Evolutionary conservation across 2,329 filamentous ascomycete species (phyloP).

Genomic region (Epichloe elymi): DNA sequence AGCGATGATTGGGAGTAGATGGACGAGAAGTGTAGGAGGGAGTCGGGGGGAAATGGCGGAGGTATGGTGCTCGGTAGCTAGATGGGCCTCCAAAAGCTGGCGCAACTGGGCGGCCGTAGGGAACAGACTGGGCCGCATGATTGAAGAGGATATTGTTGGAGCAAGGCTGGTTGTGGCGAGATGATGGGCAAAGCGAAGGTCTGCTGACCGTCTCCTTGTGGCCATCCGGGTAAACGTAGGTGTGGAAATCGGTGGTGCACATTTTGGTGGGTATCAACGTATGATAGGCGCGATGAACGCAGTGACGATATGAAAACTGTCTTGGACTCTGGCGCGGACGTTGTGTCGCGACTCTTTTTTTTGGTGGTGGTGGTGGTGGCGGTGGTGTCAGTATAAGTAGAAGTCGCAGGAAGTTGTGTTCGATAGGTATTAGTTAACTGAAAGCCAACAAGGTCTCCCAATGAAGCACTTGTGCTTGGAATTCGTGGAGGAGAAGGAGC

Average conservation of each 20-base stretch:
- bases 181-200: slow-evolving; percentile 24
- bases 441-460: too few species aligned
- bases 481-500: neutral
- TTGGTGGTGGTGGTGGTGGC: neutral
- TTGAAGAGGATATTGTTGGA: slow-evolving; percentile 25
- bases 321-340: neutral
- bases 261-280: slow-evolving; percentile 22
- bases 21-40: slow-evolving; percentile 22
- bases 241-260: slow-evolving; percentile 36
- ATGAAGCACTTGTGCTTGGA: neutral
- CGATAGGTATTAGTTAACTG: too few species aligned
- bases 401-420: too few species aligned
- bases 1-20: slow-evolving; percentile 21
- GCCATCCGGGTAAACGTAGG: slow-evolving; percentile 34
- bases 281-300: neutral
- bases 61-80: slow-evolving; percentile 9
- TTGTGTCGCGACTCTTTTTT: neutral
- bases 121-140: slow-evolving; percentile 25
- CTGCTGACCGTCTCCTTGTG: slow-evolving; percentile 21
- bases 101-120: slow-evolving; percentile 16
- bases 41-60: slow-evolving; percentile 26
- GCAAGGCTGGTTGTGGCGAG: slow-evolving; percentile 29
- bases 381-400: neutral
- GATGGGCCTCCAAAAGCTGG: slow-evolving; percentile 4
- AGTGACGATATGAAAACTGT: neutral